Percentiles rank a stretch among this genome's conserved stretches.
Conservation (phyloP, 2,329 filamentous ascomycete species). For the Parafenestella ontariensis region DNA sequence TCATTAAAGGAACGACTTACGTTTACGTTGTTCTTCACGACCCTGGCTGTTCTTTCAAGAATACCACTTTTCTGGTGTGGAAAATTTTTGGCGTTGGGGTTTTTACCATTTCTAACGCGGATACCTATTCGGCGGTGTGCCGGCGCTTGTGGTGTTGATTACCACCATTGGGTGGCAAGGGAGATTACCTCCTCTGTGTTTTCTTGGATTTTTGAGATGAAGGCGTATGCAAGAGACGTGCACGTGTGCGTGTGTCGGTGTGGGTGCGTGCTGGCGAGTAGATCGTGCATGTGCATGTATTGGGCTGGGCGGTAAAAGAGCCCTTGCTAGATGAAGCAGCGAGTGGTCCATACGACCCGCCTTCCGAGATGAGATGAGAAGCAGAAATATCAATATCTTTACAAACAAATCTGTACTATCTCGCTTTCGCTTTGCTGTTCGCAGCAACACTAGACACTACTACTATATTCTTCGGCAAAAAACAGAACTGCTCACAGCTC, state of each 20-base stretch:
- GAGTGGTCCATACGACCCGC: not conserved
- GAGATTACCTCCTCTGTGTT: constrained; percentile 11
- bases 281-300: constrained; percentile 3
- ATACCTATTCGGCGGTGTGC: constrained; percentile 35
- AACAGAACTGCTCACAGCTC: not conserved
- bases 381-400: not conserved
- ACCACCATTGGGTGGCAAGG: constrained; percentile 15
- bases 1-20: constrained; percentile 34
- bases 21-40: constrained; percentile 36
- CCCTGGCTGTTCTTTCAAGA: constrained; percentile 4
- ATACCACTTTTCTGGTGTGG: constrained; percentile 33
- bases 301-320: constrained; percentile 4
- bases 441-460: too few relatives aligned
- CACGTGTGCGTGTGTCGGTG: not conserved
- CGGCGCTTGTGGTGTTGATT: constrained; percentile 29
- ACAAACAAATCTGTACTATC: not conserved
- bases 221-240: constrained; percentile 1
- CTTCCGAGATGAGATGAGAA: not conserved
- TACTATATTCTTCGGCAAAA: too few relatives aligned
- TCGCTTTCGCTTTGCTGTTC: too few relatives aligned
- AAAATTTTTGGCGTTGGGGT: constrained; percentile 32
- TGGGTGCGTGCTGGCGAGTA: not conserved
- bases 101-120: constrained; percentile 23
- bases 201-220: constrained; percentile 1
- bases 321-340: not conserved